Percentiles rank a stretch among this genome's conserved stretches.
Conservation (phyloP, 2,329 filamentous ascomycete genomes). For the Tolypocladium album region DNA sequence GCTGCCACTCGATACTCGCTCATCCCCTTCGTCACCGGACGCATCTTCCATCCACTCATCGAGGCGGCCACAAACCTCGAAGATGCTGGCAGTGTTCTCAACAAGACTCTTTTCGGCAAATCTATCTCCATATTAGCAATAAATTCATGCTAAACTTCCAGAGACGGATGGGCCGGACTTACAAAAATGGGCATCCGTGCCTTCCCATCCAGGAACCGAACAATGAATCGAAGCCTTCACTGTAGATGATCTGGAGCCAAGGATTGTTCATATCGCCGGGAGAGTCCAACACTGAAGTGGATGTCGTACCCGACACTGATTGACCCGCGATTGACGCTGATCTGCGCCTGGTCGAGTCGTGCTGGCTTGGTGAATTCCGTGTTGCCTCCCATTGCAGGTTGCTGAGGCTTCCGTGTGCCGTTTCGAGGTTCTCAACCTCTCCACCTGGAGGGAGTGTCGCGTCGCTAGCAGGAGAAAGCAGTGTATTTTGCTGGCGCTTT, state of each 20-base stretch:
- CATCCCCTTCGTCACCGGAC: neutral
- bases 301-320: slow-evolving; percentile 1
- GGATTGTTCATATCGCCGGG: slow-evolving; percentile 3
- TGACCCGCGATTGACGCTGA: neutral
- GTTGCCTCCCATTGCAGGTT: neutral
- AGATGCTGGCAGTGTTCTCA: slow-evolving; percentile 19
- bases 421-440: neutral
- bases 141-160: no score
- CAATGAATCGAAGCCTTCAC: slow-evolving; percentile 24
- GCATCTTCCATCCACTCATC: slow-evolving; percentile 23
- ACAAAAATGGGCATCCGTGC: slow-evolving; percentile 30
- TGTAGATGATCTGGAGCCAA: slow-evolving; percentile 20
- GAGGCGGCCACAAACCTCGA: slow-evolving; percentile 17
- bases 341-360: neutral
- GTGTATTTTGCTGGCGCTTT: neutral
- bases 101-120: slow-evolving; percentile 12
- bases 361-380: neutral
- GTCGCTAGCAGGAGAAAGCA: neutral
- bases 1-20: neutral
- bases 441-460: neutral
- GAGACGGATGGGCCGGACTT: slow-evolving; percentile 3
- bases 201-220: slow-evolving; percentile 31
- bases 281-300: neutral
- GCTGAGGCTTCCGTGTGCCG: neutral
- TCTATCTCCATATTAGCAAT: slow-evolving; percentile 3